Evolutionary conservation across 2,329 filamentous ascomycete species (phyloP), one percentile per base, ranked within the genome.

Genomic region (Exophiala calicioides): DNA sequence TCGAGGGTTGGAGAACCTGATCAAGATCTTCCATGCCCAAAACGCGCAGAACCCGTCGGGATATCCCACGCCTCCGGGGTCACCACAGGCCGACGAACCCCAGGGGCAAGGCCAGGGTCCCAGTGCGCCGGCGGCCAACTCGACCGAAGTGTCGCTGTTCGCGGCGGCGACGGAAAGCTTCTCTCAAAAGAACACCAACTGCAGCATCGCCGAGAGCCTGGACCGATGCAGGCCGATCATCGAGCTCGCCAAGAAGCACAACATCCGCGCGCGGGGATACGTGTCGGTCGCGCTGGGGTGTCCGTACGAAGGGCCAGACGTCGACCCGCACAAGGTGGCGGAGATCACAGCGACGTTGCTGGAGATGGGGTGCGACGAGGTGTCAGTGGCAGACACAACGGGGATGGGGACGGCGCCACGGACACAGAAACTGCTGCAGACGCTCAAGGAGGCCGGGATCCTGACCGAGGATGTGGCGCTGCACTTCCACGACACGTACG

Each of bases 401-500:
- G 81, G 81, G 33, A 84, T 84, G 81, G 81, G 81, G 12, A 85
- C 81, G 1, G 79, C 79, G 7, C 80, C 79, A 1, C 74, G 77
- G 41, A 84, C 81, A 0, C 64, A 72, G 47, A 75, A 78, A 53
- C 69, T 85, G 2, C 66, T 85, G 35, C 72, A 78, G 51, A 77
- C 79, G 2, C 63, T 85, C 40, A 73, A 72, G 21, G 76, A 79
- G 13, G 80, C 81, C 1, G 81, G 81, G 0, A 76, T 85, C 39
- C 73, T 77, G 41, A 77, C 72, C 42, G 74, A 73, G 27, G 81
- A 84, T 52, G 58, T 85, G 7, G 81, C 80, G 1, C 66, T 84
- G 47, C 81, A 85, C 60, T 84, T 84, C 60, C 81, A 85, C 57
- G 81, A 85, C 57, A 84, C 81, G 0, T 84, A 82, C 57, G 81